These are phyloP conservation scores for Diutina pseudorugosa DNA, from an alignment of 1,139 yeast genomes.

Conservation along the genomic window DNA sequence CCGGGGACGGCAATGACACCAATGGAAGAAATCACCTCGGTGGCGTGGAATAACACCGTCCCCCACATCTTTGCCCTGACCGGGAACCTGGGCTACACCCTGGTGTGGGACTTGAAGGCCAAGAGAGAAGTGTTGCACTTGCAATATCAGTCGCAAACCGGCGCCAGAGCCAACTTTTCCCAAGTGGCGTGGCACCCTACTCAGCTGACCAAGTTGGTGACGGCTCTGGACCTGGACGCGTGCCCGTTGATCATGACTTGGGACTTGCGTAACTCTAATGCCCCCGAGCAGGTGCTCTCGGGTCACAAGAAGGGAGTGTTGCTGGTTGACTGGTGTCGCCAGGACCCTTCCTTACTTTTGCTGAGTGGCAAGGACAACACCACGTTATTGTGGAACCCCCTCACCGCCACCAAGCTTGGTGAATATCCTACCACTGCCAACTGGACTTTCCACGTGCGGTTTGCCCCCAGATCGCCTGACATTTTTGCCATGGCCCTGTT, in stretches of 20 bases:
- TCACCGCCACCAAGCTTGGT: conserved; percentile 55
- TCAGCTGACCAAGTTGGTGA: conserved; percentile 70
- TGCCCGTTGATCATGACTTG: conserved; percentile 78
- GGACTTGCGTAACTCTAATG: conserved; percentile 90
- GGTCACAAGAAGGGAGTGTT: conserved; percentile 87
- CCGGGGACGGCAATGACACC: conserved; percentile 80
- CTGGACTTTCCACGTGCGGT: conserved; percentile 84
- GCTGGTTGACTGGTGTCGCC: conserved; percentile 86
- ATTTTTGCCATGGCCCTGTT: conserved; percentile 88
- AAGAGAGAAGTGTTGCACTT: conserved; percentile 83
- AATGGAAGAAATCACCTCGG: conserved; percentile 67
- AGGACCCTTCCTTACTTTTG: conserved; percentile 65
- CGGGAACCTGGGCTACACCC: conserved; percentile 70
- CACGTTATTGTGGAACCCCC: conserved; percentile 85
- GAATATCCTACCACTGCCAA: conserved; percentile 87
- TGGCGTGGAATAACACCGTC: conserved; percentile 84
- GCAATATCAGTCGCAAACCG: conserved; percentile 43
- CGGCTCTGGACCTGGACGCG: conserved; percentile 76
- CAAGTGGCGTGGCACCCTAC: conserved; percentile 80
- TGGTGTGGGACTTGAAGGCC: conserved; percentile 88
- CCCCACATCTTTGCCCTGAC: conserved; percentile 88
- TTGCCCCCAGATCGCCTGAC: conserved; percentile 84
- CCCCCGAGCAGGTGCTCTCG: conserved; percentile 62
- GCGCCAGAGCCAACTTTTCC: conserved; percentile 46
- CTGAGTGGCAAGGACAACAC: conserved; percentile 90